These are phyloP conservation scores for Fusarium pseudonygamai DNA, from an alignment of 2,329 filamentous ascomycete species.

Conservation along the genomic window DNA sequence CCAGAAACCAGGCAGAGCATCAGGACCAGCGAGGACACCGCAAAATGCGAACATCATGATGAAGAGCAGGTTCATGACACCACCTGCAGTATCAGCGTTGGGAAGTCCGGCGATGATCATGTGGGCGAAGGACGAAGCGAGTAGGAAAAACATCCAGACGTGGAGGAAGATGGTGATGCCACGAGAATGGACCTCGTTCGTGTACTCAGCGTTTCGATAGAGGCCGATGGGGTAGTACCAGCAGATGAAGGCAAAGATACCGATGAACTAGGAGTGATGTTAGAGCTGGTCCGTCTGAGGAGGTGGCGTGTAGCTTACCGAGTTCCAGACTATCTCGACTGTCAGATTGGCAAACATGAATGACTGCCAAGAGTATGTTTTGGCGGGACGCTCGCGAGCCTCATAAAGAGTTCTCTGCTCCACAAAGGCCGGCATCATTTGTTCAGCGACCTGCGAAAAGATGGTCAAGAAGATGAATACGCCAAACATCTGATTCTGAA, in stretches of 20 bases:
- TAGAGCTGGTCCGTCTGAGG: rapidly evolving
- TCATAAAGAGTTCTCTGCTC: slow-evolving; percentile 75
- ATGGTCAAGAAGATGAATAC: slow-evolving; percentile 78
- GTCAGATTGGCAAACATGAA: slow-evolving; percentile 70
- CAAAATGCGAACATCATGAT: slow-evolving; percentile 69
- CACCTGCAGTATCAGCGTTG: slow-evolving; percentile 70
- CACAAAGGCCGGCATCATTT: slow-evolving; percentile 77
- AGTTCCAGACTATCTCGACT: slow-evolving; percentile 75
- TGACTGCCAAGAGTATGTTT: slow-evolving; percentile 73
- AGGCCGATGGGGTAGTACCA: slow-evolving; percentile 76
- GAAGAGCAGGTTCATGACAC: slow-evolving; percentile 70
- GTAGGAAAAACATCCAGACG: slow-evolving; percentile 70
- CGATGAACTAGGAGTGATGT: slow-evolving; percentile 7
- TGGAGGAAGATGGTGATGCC: slow-evolving; percentile 72
- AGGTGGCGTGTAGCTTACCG: slow-evolving; percentile 53
- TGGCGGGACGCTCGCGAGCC: slow-evolving; percentile 71
- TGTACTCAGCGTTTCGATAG: slow-evolving; percentile 65
- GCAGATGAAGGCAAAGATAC: slow-evolving; percentile 67
- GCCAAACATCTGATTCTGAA: slow-evolving; percentile 77
- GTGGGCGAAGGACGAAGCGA: slow-evolving; percentile 71
- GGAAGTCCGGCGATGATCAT: slow-evolving; percentile 73
- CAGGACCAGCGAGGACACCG: slow-evolving; percentile 70
- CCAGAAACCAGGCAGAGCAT: slow-evolving; percentile 75
- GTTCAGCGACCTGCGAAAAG: slow-evolving; percentile 71
- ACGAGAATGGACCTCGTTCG: slow-evolving; percentile 57